Evolutionary conservation across 2,329 filamentous ascomycete species (phyloP).

Genomic region (Cercospora sp.): DNA sequence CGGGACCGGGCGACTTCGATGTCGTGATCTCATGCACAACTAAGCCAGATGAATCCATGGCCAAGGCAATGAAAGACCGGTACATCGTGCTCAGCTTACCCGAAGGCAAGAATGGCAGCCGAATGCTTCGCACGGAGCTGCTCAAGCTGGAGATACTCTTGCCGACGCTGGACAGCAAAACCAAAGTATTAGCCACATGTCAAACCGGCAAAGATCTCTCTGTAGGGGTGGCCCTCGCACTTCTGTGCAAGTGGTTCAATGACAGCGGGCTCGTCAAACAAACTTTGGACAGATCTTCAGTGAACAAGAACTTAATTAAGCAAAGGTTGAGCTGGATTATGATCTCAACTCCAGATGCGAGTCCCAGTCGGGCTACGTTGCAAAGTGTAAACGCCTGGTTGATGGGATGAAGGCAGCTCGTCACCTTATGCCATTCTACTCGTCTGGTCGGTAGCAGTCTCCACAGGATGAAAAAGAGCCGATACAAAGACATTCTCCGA

Average conservation of each 20-base stretch:
- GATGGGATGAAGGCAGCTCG: constrained; percentile 53
- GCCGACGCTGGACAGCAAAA: constrained; percentile 3
- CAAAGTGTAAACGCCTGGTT: constrained; percentile 91
- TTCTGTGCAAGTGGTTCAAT: constrained; percentile 72
- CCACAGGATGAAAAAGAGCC: not conserved
- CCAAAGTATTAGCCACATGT: constrained; percentile 62
- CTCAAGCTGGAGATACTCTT: constrained; percentile 50
- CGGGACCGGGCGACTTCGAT: constrained; percentile 32
- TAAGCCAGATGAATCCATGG: constrained; percentile 39
- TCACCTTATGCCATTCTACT: not conserved
- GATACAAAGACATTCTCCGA: not conserved
- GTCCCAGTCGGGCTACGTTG: constrained; percentile 79
- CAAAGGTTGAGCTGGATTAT: constrained; percentile 80
- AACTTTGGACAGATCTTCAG: not conserved
- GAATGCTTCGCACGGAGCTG: constrained; percentile 74
- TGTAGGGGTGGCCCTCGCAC: constrained; percentile 71
- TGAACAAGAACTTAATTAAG: constrained; percentile 74
- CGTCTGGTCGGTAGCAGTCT: not conserved
- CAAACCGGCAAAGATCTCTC: constrained; percentile 77
- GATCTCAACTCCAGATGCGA: constrained; percentile 72
- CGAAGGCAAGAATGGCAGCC: constrained; percentile 73
- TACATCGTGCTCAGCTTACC: constrained; percentile 64
- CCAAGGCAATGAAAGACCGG: constrained; percentile 43
- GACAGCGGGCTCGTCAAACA: constrained; percentile 54
- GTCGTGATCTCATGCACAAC: constrained; percentile 48